phyloP scores from a whole-genome alignment of 768 basidiomycete species.

The Mrakia blollopis region DNA sequence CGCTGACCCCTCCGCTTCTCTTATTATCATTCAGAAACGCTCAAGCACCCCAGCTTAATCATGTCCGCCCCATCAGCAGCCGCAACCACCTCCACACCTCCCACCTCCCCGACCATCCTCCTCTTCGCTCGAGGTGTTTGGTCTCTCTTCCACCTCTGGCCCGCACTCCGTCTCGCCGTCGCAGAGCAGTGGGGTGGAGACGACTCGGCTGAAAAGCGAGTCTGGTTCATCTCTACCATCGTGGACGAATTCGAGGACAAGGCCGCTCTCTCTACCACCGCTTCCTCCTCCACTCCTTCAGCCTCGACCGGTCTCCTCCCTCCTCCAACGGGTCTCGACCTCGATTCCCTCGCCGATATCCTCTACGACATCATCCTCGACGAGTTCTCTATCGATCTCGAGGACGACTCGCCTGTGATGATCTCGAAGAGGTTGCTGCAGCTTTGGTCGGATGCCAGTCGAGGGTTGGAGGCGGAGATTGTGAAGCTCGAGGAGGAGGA shows the following conservation, averaged over 20 bases:
- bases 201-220: conserved; percentile 63
- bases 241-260: conserved; percentile 48
- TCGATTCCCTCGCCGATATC: conserved; percentile 71
- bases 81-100: neutral
- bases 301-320: neutral
- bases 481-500: conserved; percentile 59
- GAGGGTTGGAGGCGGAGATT: conserved; percentile 54
- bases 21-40: no score
- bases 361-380: conserved; percentile 78
- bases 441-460: conserved; percentile 53
- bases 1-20: neutral
- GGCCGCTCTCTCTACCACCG: conserved; percentile 51
- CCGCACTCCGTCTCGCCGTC: conserved; percentile 78
- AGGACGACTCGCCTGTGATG: conserved; percentile 73
- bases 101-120: conserved; percentile 45
- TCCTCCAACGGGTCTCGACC: conserved; percentile 52
- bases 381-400: conserved; percentile 76
- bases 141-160: conserved; percentile 76
- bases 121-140: conserved; percentile 83
- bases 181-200: conserved; percentile 83
- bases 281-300: conserved; percentile 6
- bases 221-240: conserved; percentile 66
- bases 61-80: conserved; percentile 5
- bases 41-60: neutral
- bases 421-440: conserved; percentile 68